Percentiles rank a stretch among this genome's conserved stretches.
Conservation (phyloP, 1,284 basidiomycete species). For the Pterulicium gracile region DNA sequence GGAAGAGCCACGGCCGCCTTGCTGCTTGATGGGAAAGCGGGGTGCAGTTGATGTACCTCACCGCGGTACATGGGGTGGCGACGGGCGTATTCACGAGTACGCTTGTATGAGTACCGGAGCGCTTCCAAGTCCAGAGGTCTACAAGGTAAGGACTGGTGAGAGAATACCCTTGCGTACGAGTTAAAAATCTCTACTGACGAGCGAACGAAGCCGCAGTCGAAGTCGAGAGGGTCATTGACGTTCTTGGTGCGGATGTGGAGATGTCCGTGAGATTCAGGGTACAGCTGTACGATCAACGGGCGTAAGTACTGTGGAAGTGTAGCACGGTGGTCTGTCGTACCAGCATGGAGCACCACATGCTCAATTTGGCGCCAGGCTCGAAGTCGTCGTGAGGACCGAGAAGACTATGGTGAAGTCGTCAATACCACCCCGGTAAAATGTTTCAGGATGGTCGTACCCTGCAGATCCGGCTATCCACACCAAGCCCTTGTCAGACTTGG, state of each 20-base stretch:
- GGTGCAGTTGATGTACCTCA: slow-evolving; percentile 28
- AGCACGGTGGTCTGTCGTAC: slow-evolving; percentile 13
- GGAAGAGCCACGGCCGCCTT: neutral
- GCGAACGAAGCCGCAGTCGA: slow-evolving; percentile 21
- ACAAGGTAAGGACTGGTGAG: slow-evolving; percentile 21
- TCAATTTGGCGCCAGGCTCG: slow-evolving; percentile 4
- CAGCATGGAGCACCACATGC: slow-evolving; percentile 22
- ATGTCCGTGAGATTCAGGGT: slow-evolving; percentile 24
- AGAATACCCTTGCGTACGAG: neutral
- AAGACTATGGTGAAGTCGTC: neutral
- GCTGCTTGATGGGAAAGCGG: slow-evolving; percentile 27
- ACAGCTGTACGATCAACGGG: slow-evolving; percentile 12
- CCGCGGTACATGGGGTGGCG: slow-evolving; percentile 47
- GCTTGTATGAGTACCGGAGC: slow-evolving; percentile 48
- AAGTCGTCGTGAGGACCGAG: slow-evolving; percentile 14
- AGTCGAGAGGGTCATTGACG: slow-evolving; percentile 19
- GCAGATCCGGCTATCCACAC: slow-evolving; percentile 27
- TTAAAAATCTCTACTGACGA: slow-evolving; percentile 8
- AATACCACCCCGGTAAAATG: slow-evolving; percentile 5
- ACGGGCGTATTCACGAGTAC: slow-evolving; percentile 40
- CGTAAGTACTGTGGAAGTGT: slow-evolving; percentile 2
- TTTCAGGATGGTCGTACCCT: slow-evolving; percentile 1
- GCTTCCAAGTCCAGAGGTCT: slow-evolving; percentile 38
- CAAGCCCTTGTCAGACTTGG: slow-evolving; percentile 37
- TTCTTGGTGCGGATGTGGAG: slow-evolving; percentile 26